A percentile compares a stretch with the other conserved stretches of the same genome.
phyloP scores from a whole-genome alignment of 352 stramenopile species.

The Pythium brassicae region DNA sequence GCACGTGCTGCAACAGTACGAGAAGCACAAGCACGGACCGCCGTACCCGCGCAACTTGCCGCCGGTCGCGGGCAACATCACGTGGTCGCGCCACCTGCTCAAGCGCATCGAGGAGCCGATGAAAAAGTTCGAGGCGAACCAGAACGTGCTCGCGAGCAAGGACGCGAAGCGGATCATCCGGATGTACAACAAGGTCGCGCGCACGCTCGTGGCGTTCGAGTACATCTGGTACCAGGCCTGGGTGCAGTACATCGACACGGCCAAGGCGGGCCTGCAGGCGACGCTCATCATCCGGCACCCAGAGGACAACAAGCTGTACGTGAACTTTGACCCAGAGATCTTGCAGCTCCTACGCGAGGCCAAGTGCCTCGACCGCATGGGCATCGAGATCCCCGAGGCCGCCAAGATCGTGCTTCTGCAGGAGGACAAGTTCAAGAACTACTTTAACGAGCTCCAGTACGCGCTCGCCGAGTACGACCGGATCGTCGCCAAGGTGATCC shows the following conservation, averaged over 20 bases:
- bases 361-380: slow-evolving; percentile 98
- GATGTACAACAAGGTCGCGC: slow-evolving; percentile 99
- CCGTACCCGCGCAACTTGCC: slow-evolving; percentile 96
- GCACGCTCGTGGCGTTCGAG: slow-evolving; percentile 97
- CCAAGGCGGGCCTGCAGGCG: slow-evolving; percentile 96
- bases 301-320: slow-evolving; percentile 97
- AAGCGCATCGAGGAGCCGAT: slow-evolving; percentile 99
- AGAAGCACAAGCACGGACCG: slow-evolving; percentile 98
- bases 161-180: slow-evolving; percentile 98
- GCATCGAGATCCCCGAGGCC: slow-evolving; percentile 96
- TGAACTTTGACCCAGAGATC: slow-evolving; percentile 99
- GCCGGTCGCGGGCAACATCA: slow-evolving; percentile 97
- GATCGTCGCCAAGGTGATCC: slow-evolving; percentile 96
- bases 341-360: slow-evolving; percentile 96
- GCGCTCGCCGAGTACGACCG: slow-evolving; percentile 96
- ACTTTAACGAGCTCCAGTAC: slow-evolving; percentile 98
- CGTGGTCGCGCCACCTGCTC: slow-evolving; percentile 95
- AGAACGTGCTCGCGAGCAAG: slow-evolving; percentile 96
- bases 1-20: slow-evolving; percentile 97
- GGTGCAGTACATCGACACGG: slow-evolving; percentile 97
- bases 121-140: slow-evolving; percentile 98
- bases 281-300: slow-evolving; percentile 99
- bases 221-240: slow-evolving; percentile 99
- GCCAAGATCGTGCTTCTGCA: slow-evolving; percentile 98
- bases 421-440: slow-evolving; percentile 99